Evolutionary conservation across 2,329 filamentous ascomycete genomes (phyloP).

Genomic region (Fonsecaea erecta): DNA sequence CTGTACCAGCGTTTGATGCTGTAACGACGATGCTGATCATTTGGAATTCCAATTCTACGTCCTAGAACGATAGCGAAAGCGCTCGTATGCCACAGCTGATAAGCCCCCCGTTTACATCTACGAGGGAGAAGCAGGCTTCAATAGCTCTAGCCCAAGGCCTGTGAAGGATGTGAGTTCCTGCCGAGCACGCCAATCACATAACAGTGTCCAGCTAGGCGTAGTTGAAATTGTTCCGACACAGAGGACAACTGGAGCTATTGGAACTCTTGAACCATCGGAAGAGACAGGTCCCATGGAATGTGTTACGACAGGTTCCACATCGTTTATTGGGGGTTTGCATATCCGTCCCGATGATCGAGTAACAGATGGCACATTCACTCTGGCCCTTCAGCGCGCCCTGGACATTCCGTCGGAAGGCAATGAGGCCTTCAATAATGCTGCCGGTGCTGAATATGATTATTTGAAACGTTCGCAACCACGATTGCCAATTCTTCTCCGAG

Average conservation of each 20-base stretch:
- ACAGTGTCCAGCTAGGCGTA: slow-evolving; percentile 60
- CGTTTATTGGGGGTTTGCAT: slow-evolving; percentile 89
- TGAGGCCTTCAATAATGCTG: slow-evolving; percentile 82
- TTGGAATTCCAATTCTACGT: too few species aligned
- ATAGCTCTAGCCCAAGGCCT: too few species aligned
- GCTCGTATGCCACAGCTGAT: too few species aligned
- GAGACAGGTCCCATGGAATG: slow-evolving; percentile 87
- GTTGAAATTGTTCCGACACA: slow-evolving; percentile 87
- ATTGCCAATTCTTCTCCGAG: slow-evolving; percentile 88
- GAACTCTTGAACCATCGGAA: slow-evolving; percentile 98
- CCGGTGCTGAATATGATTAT: slow-evolving; percentile 94
- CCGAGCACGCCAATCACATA: too few species aligned
- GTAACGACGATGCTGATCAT: too few species aligned
- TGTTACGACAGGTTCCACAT: slow-evolving; percentile 89
- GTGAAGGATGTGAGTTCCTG: too few species aligned
- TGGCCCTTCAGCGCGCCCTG: slow-evolving; percentile 88
- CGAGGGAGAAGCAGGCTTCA: too few species aligned
- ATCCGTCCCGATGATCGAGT: slow-evolving; percentile 87
- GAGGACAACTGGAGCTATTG: slow-evolving; percentile 86
- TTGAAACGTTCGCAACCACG: slow-evolving; percentile 84
- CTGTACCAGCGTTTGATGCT: too few species aligned
- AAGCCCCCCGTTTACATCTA: too few species aligned
- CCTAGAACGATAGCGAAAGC: too few species aligned
- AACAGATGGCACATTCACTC: slow-evolving; percentile 95
- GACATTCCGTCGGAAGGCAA: slow-evolving; percentile 85